Percentiles rank a stretch among this genome's conserved stretches.
Conservation (phyloP, 345 rosid species). For the Acer negundo region DNA sequence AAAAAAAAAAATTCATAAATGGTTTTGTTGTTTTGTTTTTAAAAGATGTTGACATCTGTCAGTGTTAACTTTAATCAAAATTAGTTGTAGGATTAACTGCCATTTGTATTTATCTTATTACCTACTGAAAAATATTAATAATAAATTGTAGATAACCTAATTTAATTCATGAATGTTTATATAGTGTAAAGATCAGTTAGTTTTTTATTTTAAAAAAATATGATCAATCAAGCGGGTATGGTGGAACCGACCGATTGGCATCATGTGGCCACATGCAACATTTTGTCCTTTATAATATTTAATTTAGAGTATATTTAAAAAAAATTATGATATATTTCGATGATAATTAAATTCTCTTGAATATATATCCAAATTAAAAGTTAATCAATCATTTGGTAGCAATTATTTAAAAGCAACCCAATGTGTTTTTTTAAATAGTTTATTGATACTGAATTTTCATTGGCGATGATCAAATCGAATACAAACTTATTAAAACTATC, state of each 20-base stretch:
- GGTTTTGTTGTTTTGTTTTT: neutral
- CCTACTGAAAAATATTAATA: neutral
- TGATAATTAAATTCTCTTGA: neutral
- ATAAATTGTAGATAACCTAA: neutral
- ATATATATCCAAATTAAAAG: neutral
- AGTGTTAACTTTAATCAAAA: neutral
- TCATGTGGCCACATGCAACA: conserved; percentile 55
- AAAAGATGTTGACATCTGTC: neutral
- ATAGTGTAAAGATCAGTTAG: no score
- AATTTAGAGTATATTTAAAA: neutral
- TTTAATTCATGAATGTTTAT: neutral
- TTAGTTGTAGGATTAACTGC: neutral
- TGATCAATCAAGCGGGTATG: conserved; percentile 24
- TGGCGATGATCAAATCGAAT: neutral
- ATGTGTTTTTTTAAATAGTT: neutral
- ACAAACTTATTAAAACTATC: neutral
- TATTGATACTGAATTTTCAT: neutral
- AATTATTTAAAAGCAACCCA: neutral
- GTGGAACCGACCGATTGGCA: conserved; percentile 39
- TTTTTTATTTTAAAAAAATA: neutral
- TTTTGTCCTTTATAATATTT: conserved; percentile 8
- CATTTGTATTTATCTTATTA: neutral
- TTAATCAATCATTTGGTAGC: neutral
- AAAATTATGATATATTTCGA: neutral
- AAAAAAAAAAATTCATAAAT: no score